Evolutionary conservation across 2,329 filamentous ascomycete genomes (phyloP), one percentile per base, ranked within the genome.

Genomic region (Pseudocercospora pini-densiflorae): DNA sequence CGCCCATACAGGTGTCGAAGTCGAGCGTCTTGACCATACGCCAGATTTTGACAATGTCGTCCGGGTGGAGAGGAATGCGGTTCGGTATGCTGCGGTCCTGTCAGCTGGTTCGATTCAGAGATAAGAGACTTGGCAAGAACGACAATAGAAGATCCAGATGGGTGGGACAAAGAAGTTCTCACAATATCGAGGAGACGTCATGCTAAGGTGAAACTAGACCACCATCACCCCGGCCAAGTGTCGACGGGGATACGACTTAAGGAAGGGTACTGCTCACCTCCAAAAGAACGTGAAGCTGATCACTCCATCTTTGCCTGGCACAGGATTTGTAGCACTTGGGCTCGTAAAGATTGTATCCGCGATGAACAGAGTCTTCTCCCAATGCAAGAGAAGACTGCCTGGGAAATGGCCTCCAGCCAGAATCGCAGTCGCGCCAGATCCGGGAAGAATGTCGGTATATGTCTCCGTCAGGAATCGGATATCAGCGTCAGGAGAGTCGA

Each of bases 391-490:
- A 64, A 90, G 79, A 68, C 88, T 91, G 0, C 92, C 92, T 0
- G 90, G 89, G 73, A 94, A 94, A 79, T 95, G 92, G 0, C 92
- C 92, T 0, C 91, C 91, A 0, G 89, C 83, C 76, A 92, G 90
- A 60, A 94, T 82, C 0, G 86, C 87, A 31, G 81, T 86, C 2
- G 88, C 82, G 1, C 62, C 64, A 49, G 43, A 51, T 69, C 40
- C 36, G 2, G 40, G 21, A 64, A 81, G 53, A 76, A 83, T 77
- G 59, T 73, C 33, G 43, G 66, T 64, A 43, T 66, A 69, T 10
- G 47, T 71, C 2, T 75, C 72, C 6, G 64, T 60, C 61, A 90
- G 79, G 68, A 87, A 83, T 1, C 81, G 79, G 59, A 76, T 61
- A 3, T 84, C 81, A 6, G 63, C 59, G 12, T 81, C 51, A 16